Evolutionary conservation across 208 protist genomes (phyloP).

Genomic region (Leishmania major): DNA sequence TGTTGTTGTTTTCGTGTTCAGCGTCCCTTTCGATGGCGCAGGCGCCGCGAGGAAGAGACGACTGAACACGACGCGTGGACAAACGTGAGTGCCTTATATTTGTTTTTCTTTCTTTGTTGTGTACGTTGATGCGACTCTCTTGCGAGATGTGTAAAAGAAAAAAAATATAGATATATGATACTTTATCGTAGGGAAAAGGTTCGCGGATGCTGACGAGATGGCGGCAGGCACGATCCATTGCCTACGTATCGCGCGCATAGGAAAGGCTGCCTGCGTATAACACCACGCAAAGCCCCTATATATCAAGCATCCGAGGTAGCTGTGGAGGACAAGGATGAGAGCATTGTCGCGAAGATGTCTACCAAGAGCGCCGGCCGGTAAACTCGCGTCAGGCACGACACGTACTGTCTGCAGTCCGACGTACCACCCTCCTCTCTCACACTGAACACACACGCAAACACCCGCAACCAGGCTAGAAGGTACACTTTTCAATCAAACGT

Average conservation of each 20-base stretch:
- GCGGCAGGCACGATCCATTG: not conserved
- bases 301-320: not conserved
- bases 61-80: not conserved
- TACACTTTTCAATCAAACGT: constrained; percentile 78
- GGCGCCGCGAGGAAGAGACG: not conserved
- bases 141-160: not conserved
- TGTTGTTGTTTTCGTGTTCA: not conserved
- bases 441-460: not conserved
- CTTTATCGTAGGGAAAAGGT: not conserved
- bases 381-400: not conserved
- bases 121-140: no score
- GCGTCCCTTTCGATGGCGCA: not conserved
- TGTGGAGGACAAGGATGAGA: not conserved
- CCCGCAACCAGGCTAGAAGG: constrained; percentile 44
- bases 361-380: not conserved
- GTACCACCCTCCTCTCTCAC: not conserved
- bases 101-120: not conserved
- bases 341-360: no score
- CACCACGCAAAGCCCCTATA: not conserved
- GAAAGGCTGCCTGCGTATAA: not conserved
- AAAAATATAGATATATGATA: not conserved
- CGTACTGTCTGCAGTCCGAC: not conserved
- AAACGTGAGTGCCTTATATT: not conserved
- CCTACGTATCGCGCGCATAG: not conserved
- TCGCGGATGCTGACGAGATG: not conserved